A percentile compares a stretch with the other conserved stretches of the same genome.
Conservation (phyloP, 73 alveolate genomes). For the Uronychia setigera region DNA sequence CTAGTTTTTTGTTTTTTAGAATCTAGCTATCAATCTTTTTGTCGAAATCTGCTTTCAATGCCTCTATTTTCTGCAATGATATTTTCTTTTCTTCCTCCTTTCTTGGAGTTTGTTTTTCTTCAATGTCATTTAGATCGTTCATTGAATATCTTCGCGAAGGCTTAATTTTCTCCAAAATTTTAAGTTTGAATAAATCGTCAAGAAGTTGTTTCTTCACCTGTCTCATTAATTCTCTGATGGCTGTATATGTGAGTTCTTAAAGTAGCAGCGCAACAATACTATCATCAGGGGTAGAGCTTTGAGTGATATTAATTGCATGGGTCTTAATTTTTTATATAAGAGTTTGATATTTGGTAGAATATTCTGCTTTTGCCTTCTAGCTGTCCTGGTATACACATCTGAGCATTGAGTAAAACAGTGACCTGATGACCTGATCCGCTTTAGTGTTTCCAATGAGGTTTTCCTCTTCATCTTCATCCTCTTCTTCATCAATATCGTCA, state of each 20-base stretch:
- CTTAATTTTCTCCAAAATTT: not conserved
- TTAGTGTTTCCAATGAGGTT: not conserved
- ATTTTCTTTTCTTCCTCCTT: too few relatives aligned
- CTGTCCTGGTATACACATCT: not conserved
- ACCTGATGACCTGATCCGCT: not conserved
- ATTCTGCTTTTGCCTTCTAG: not conserved
- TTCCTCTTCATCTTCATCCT: constrained; percentile 5
- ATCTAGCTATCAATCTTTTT: too few relatives aligned
- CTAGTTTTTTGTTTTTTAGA: too few relatives aligned
- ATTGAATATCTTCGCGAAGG: constrained; percentile 2
- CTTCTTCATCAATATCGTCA: not conserved
- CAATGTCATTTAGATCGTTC: too few relatives aligned
- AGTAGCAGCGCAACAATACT: not conserved
- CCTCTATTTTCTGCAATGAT: too few relatives aligned
- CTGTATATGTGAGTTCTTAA: not conserved
- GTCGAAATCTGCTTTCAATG: too few relatives aligned
- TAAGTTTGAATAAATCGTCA: constrained; percentile 1
- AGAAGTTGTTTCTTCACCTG: constrained; percentile 6
- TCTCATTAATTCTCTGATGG: not conserved
- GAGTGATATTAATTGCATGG: not conserved
- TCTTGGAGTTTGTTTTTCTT: too few relatives aligned
- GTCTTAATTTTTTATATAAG: not conserved
- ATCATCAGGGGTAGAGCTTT: not conserved
- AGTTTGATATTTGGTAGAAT: not conserved
- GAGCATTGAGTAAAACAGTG: not conserved